Evolutionary conservation across 805 yeast genomes (phyloP), one percentile per base, ranked within the genome.

Genomic region (Ascoidea tarda): DNA sequence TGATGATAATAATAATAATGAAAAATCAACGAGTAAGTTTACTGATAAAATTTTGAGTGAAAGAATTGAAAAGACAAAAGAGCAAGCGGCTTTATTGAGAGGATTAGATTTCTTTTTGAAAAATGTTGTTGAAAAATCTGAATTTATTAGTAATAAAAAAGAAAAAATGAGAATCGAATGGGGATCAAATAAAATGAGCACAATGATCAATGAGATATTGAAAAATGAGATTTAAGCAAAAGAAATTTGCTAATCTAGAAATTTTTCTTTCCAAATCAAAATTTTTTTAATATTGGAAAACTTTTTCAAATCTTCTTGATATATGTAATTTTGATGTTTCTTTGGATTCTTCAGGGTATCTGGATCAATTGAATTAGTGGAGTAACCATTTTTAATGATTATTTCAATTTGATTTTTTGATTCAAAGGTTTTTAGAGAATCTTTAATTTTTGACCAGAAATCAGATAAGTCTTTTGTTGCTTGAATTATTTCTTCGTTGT

Each of bases 81-180:
- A 80, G 32, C 81, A 82, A 58, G 66, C 74, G 0, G 68, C 78
- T 0, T 64, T 87, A 49, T 61, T 83, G 52, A 75, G 81, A 61
- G 95, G 95, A 5, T 61, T 87, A 48, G 82, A 78, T 59, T 79
- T 74, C 56, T 82, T 84, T 60, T 64, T 82, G 46, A 74, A 71
- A 47, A 71, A 72, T 52, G 68, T 67, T 46, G 71, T 82, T 28
- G 62, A 67, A 55, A 60, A 62, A 21, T 73, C 81, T 63, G 73
- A 70, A 54, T 66, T 78, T 47, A 63, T 80, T 46, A 68, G 68
- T 51, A 81, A 87, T 14, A 72, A 71, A 56, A 75, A 74, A 59
- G 85, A 81, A 60, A 69, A 63, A 44, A 71, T 65, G 48, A 72
- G 90, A 59, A 76, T 84, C 0, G 69, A 71, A 38, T 86, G 95